Evolutionary conservation across 2,329 filamentous ascomycete genomes (phyloP).

Genomic region (Amylocarpus encephaloides): DNA sequence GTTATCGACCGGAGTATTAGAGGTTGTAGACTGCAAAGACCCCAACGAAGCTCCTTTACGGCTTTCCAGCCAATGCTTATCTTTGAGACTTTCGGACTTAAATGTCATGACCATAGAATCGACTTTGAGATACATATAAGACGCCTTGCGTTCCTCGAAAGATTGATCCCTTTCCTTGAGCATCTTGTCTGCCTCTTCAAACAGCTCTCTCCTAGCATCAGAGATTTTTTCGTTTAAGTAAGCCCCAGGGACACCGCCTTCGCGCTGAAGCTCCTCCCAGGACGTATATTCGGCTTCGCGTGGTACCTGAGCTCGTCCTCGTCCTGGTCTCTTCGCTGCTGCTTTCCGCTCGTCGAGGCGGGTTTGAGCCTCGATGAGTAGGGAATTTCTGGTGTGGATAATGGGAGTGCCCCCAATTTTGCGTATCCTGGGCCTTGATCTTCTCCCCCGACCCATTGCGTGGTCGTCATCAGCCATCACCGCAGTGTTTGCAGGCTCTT

Average conservation of each 20-base stretch:
- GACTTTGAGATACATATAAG: neutral
- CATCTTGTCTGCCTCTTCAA: too few relatives aligned
- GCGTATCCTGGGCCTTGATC: too few relatives aligned
- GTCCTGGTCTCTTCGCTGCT: too few relatives aligned
- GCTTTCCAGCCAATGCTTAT: conserved; percentile 5
- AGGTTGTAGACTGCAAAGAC: neutral
- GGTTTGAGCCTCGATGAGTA: too few relatives aligned
- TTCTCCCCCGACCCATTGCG: too few relatives aligned
- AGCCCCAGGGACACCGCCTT: conserved; percentile 16
- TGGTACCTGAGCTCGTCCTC: neutral
- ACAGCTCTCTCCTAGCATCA: neutral
- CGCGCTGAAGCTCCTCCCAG: conserved; percentile 15
- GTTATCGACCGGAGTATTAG: neutral
- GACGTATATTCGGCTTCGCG: neutral
- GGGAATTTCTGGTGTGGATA: too few relatives aligned
- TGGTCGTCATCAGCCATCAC: too few relatives aligned
- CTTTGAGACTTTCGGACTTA: conserved; percentile 15
- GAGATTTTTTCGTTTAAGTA: conserved; percentile 14
- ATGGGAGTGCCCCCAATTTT: too few relatives aligned
- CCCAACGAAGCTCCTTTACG: conserved; percentile 8
- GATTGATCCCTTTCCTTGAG: too few relatives aligned
- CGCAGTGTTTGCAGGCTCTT: too few relatives aligned
- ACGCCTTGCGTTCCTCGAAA: neutral
- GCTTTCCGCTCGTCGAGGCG: too few relatives aligned
- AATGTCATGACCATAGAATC: conserved; percentile 13